Percentiles rank a stretch among this genome's conserved stretches.
phyloP scores from a whole-genome alignment of 176 grass and related monocot species.

The Musa schizocarpa region DNA sequence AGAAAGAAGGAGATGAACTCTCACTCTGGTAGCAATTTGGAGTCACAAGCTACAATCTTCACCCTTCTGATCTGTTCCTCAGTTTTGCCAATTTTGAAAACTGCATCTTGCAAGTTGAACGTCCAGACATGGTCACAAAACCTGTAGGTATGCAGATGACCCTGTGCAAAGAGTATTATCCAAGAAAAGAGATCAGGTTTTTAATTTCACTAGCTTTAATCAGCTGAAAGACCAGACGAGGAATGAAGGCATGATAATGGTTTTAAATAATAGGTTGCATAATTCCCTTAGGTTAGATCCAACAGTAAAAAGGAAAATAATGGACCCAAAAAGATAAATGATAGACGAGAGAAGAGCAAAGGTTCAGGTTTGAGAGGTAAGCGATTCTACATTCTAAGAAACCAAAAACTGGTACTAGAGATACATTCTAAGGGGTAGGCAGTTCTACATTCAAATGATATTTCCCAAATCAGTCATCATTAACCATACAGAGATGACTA shows the following conservation, averaged over 20 bases:
- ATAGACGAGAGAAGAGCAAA: neutral
- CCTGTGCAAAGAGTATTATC: slow-evolving; percentile 33
- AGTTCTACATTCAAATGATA: too few relatives aligned
- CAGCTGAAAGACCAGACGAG: neutral
- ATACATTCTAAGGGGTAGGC: too few relatives aligned
- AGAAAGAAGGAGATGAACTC: neutral
- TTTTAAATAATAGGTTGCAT: neutral
- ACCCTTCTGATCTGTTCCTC: slow-evolving; percentile 33
- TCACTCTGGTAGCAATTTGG: slow-evolving; percentile 69
- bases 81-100: slow-evolving; percentile 50
- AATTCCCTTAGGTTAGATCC: neutral
- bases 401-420: neutral
- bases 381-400: neutral
- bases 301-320: neutral
- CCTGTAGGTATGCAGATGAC: slow-evolving; percentile 90
- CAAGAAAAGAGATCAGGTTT: neutral
- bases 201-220: neutral
- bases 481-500: too few relatives aligned
- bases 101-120: slow-evolving; percentile 59
- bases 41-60: slow-evolving; percentile 86
- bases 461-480: too few relatives aligned
- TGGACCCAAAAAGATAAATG: neutral
- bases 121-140: slow-evolving; percentile 84
- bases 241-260: neutral
- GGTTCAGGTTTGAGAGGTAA: neutral